Conservation (phyloP, 225 moss, liverwort and hornwort genomes). For the Pseudisothecium myosuroides region DNA sequence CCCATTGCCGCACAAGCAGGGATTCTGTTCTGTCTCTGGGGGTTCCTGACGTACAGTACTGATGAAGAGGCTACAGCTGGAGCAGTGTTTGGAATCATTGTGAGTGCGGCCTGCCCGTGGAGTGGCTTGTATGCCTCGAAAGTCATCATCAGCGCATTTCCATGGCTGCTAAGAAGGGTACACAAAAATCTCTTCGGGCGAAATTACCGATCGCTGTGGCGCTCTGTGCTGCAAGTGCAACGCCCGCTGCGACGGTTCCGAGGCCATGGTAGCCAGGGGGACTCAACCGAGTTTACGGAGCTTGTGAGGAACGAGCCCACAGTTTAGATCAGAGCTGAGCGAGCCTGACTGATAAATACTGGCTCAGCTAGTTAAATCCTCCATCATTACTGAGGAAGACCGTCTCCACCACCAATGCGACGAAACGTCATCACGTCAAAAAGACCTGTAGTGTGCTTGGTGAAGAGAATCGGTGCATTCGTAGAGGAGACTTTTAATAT, state of each 20-base stretch:
- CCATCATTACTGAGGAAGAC: not conserved
- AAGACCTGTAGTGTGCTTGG: not conserved
- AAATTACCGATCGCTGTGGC: not conserved
- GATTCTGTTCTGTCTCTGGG: not conserved
- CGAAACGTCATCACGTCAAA: not conserved
- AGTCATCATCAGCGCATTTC: not conserved
- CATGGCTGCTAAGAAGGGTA: not conserved
- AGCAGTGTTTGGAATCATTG: not conserved
- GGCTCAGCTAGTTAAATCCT: not conserved
- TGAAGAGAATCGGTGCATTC: not conserved
- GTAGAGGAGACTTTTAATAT: not conserved
- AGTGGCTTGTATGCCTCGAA: not conserved
- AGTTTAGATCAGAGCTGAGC: not conserved
- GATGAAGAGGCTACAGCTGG: accelerated
- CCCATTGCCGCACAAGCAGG: not conserved
- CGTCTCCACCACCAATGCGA: not conserved
- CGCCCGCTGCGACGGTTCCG: too few relatives aligned
- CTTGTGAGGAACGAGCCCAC: not conserved
- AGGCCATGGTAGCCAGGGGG: too few relatives aligned
- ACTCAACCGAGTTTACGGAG: not conserved
- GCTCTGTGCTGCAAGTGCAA: not conserved
- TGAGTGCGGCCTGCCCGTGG: not conserved
- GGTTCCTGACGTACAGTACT: not conserved
- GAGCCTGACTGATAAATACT: not conserved
- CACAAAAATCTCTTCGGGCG: not conserved